Conservation (phyloP, 2,329 filamentous ascomycete species). For the Pleomassaria siparia region DNA sequence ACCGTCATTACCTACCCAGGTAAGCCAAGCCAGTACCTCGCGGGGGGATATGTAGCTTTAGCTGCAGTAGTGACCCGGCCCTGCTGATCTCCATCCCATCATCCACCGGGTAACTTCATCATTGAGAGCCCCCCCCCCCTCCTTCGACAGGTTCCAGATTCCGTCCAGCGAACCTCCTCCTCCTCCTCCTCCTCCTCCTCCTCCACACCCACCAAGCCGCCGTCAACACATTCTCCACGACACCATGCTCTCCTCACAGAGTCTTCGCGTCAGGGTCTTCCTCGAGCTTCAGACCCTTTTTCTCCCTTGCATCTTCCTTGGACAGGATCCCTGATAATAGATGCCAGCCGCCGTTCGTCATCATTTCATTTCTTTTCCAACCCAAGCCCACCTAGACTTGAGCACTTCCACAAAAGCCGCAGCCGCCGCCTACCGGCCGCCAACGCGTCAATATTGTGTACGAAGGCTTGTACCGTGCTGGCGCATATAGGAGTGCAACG, state of each 20-base stretch:
- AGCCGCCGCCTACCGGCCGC: slow-evolving; percentile 21
- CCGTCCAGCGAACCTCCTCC: too few relatives aligned
- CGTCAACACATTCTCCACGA: slow-evolving; percentile 1
- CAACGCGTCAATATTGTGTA: slow-evolving; percentile 4
- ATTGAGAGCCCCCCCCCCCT: too few relatives aligned
- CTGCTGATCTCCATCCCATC: slow-evolving; percentile 12
- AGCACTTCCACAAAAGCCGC: slow-evolving; percentile 30
- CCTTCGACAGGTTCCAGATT: too few relatives aligned
- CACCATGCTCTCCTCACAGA: slow-evolving; percentile 8
- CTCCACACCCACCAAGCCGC: too few relatives aligned
- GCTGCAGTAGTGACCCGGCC: neutral
- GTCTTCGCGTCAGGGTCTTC: slow-evolving; percentile 17
- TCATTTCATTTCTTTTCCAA: slow-evolving; percentile 30
- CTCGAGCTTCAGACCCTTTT: too few relatives aligned
- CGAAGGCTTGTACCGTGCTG: slow-evolving; percentile 17
- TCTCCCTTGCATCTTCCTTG: slow-evolving; percentile 13
- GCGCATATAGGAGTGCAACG: slow-evolving; percentile 7
- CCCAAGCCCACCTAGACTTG: slow-evolving; percentile 24
- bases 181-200: too few relatives aligned
- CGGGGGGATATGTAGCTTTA: neutral
- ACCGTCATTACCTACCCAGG: too few relatives aligned
- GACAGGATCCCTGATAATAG: slow-evolving; percentile 9
- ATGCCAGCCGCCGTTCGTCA: slow-evolving; percentile 11
- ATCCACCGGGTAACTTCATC: neutral
- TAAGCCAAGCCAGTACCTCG: slow-evolving; percentile 10